phyloP scores from a whole-genome alignment of 306 rosid species.

The Vigna unguiculata region DNA sequence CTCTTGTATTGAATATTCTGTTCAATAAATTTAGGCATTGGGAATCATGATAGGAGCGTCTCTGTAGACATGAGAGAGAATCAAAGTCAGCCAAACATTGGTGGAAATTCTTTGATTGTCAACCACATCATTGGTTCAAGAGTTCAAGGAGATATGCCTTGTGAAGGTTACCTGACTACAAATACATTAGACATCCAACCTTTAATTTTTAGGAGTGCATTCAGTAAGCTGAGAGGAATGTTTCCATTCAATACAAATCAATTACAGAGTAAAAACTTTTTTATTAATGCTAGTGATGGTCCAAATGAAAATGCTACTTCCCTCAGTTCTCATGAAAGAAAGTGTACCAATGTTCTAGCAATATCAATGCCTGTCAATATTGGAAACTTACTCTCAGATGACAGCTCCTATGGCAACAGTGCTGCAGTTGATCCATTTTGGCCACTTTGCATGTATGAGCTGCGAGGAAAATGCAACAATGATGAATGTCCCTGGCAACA shows the following conservation, averaged over 20 bases:
- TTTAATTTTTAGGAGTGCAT: slow-evolving; percentile 71
- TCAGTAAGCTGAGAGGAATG: slow-evolving; percentile 62
- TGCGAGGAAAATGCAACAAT: slow-evolving; percentile 99
- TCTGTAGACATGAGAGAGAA: slow-evolving; percentile 54
- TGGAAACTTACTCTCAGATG: slow-evolving; percentile 53
- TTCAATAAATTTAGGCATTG: slow-evolving; percentile 53
- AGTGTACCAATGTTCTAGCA: slow-evolving; percentile 45
- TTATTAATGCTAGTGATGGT: slow-evolving; percentile 44
- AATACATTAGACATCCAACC: slow-evolving; percentile 43
- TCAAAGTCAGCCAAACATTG: slow-evolving; percentile 50
- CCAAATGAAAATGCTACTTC: slow-evolving; percentile 44
- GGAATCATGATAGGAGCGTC: slow-evolving; percentile 50
- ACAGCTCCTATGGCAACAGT: slow-evolving; percentile 69
- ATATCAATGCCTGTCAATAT: slow-evolving; percentile 49
- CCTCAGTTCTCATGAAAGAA: slow-evolving; percentile 48
- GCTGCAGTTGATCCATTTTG: slow-evolving; percentile 78
- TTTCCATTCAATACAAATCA: slow-evolving; percentile 51
- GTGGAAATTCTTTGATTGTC: slow-evolving; percentile 49
- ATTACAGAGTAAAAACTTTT: slow-evolving; percentile 42
- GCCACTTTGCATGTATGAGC: slow-evolving; percentile 98
- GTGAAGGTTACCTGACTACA: slow-evolving; percentile 48
- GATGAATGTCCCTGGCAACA: slow-evolving; percentile 99
- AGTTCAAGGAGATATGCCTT: slow-evolving; percentile 49
- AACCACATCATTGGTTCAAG: slow-evolving; percentile 49
- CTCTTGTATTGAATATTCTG: slow-evolving; percentile 31